Evolutionary conservation across 495 filamentous ascomycete species (phyloP), one percentile per base, ranked within the genome.

Genomic region (Neurospora sp.): DNA sequence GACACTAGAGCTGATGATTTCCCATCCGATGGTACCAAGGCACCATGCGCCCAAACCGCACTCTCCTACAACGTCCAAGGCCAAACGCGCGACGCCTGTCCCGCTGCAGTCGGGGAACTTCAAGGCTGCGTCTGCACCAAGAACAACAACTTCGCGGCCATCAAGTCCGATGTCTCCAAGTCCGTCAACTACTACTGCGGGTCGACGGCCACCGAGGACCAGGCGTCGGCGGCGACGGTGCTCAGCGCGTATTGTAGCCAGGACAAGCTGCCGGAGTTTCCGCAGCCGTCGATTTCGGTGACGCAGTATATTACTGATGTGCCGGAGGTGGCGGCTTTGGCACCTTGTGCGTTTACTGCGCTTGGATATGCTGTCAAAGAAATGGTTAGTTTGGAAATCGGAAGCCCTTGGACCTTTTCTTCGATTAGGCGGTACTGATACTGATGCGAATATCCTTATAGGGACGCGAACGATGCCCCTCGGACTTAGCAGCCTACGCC

Each of bases 61-160:
- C 31, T 88, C 16, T 82, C 79, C 5, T 82, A 81, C 66, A 79
- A 81, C 66, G 76, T 88, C 72, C 78, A 83, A 74, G 20, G 72
- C n/a, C 79, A 81, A 54, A 87, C 86, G 3, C 70, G 77, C 42
- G 71, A 80, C 39, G 74, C 78, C 41, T 88, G 86, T 54, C 85
- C 85, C 14, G 71, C 81, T 14, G 79, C 72, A 23, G 80, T 80
- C 10, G 79, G 82, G 2, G 82, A 80, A 11, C 81, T 87, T 1
- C 83, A 85, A 75, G 83, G 80, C 10, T 88, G 86, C 44, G 79
- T 85, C 39, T 88, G 86, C 77, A 85, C 84, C 70, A 84, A 87
- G 74, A 82, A 85, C 77, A 78, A 81, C 60, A 84, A 85, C 76
- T 79, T 82, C n/a, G 79, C 76, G 9, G 82, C 81, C 9, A 79